phyloP scores from a whole-genome alignment of 2,329 filamentous ascomycete species.

The Trichophaea hybrida region DNA sequence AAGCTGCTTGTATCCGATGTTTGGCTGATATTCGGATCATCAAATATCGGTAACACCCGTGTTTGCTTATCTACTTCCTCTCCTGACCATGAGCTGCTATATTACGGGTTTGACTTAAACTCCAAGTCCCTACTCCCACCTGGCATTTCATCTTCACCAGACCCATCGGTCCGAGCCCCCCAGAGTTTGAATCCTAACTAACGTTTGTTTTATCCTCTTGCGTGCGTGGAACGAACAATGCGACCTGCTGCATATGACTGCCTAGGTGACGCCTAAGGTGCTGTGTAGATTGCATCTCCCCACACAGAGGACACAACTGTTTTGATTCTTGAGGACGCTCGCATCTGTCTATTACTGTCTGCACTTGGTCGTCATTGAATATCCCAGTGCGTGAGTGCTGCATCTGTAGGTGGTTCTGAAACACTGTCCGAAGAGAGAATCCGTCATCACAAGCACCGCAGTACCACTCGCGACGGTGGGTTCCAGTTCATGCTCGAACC shows the following conservation, averaged over 20 bases:
- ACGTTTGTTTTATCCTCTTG: too few species aligned
- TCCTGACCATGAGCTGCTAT: too few species aligned
- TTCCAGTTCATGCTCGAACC: slow-evolving; percentile 25
- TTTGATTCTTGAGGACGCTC: slow-evolving; percentile 7
- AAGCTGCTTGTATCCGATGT: too few species aligned
- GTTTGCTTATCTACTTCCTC: too few species aligned
- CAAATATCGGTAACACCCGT: too few species aligned
- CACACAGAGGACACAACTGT: slow-evolving; percentile 11
- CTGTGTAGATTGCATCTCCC: neutral
- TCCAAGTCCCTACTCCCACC: too few species aligned
- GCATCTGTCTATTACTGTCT: neutral
- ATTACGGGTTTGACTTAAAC: too few species aligned
- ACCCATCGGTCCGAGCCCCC: too few species aligned
- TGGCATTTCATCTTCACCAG: too few species aligned
- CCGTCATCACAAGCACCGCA: slow-evolving; percentile 10
- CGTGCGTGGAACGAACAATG: slow-evolving; percentile 5
- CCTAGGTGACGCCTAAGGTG: slow-evolving; percentile 12
- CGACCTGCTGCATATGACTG: slow-evolving; percentile 18
- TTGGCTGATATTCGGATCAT: too few species aligned
- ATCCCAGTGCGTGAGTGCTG: neutral
- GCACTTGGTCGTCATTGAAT: neutral
- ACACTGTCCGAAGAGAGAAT: neutral
- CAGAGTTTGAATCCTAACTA: too few species aligned
- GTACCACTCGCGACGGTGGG: slow-evolving; percentile 23
- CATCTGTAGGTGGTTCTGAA: slow-evolving; percentile 9